A percentile compares a stretch with the other conserved stretches of the same genome.
Evolutionary conservation across 305 asterid genomes (phyloP).

Genomic region (Solanum aculeatissimum): DNA sequence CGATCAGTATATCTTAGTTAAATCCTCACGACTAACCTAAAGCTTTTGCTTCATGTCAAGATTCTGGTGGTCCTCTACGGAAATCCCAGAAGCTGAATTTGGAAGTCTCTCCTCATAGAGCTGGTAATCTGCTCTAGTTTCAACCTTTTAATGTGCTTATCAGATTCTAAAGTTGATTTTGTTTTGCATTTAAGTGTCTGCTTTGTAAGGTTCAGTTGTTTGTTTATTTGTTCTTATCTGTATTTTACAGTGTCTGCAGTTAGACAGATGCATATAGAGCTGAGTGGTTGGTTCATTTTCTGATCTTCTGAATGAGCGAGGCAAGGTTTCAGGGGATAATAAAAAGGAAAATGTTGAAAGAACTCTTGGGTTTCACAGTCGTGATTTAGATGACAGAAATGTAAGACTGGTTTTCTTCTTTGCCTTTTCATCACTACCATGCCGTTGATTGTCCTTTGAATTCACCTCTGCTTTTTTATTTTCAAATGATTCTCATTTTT

Average conservation of each 20-base stretch:
- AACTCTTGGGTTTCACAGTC: constrained; percentile 83
- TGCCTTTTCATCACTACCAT: not conserved
- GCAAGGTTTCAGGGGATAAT: constrained; percentile 82
- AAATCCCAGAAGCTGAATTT: constrained; percentile 37
- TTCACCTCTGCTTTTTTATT: too few relatives aligned
- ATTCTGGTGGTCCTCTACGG: constrained; percentile 19
- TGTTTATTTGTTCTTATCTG: not conserved
- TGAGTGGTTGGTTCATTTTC: constrained; percentile 94
- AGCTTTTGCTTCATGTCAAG: constrained; percentile 12
- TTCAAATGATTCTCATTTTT: too few relatives aligned
- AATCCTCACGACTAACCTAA: not conserved
- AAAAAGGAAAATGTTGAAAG: constrained; percentile 96
- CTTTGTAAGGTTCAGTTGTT: not conserved
- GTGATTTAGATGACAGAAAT: constrained; percentile 79
- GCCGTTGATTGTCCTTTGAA: not conserved
- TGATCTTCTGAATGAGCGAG: constrained; percentile 86
- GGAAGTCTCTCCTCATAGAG: constrained; percentile 92
- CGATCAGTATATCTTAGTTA: not conserved
- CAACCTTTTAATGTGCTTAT: not conserved
- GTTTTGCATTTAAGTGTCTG: not conserved
- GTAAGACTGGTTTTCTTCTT: constrained; percentile 58
- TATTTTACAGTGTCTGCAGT: constrained; percentile 62
- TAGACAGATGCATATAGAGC: constrained; percentile 85
- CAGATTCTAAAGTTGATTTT: not conserved
- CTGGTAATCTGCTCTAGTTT: constrained; percentile 37